Evolutionary conservation across 2,329 filamentous ascomycete species (phyloP).

Genomic region (Alternaria gansuensis): DNA sequence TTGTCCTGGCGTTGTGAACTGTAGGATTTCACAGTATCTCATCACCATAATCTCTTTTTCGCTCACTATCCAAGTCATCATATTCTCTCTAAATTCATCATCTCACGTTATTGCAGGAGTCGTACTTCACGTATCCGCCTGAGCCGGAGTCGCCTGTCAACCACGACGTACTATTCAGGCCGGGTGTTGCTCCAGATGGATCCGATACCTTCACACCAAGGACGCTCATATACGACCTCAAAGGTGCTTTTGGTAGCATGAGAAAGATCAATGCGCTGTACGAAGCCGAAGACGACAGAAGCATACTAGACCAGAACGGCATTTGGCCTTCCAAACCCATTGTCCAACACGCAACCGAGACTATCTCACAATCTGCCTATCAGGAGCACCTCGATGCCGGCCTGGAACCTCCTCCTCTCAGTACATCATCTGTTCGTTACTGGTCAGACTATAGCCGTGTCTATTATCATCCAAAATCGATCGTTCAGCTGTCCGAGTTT

Average conservation of each 20-base stretch:
- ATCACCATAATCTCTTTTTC: not conserved
- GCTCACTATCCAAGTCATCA: not conserved
- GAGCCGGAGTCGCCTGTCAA: constrained; percentile 72
- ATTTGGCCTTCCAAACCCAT: constrained; percentile 57
- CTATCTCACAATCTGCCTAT: constrained; percentile 76
- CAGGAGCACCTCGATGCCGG: constrained; percentile 81
- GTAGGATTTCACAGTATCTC: not conserved
- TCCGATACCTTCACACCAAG: constrained; percentile 91
- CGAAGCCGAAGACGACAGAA: constrained; percentile 62
- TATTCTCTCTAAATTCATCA: not conserved
- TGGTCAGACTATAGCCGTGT: constrained; percentile 96
- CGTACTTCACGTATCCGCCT: constrained; percentile 90
- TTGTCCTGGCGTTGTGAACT: not conserved
- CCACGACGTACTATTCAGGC: constrained; percentile 88
- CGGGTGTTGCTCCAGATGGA: constrained; percentile 82
- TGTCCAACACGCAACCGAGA: constrained; percentile 68
- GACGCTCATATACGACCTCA: constrained; percentile 92
- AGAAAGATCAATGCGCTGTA: constrained; percentile 90
- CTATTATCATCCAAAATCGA: constrained; percentile 89
- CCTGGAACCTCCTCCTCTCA: constrained; percentile 68
- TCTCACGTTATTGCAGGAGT: constrained; percentile 69
- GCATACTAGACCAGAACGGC: constrained; percentile 33
- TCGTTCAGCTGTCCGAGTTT: constrained; percentile 83
- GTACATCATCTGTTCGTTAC: constrained; percentile 78
- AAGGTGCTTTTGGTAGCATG: constrained; percentile 89